Evolutionary conservation across 257 asterid genomes (phyloP), one percentile per base, ranked within the genome.

Genomic region (Dorcoceras hygrometricum): DNA sequence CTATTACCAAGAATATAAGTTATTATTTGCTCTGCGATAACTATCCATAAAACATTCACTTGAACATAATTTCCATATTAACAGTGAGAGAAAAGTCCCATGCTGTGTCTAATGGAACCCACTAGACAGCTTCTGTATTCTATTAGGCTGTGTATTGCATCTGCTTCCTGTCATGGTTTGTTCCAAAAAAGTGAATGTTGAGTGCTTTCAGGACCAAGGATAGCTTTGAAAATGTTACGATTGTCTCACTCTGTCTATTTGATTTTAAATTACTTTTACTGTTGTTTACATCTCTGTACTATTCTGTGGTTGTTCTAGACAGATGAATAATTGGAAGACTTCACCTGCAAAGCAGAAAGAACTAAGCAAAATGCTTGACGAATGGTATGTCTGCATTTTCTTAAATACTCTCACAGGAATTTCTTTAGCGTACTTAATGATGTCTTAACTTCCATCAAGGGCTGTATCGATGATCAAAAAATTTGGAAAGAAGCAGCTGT

Each of bases 321-420:
- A 93, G 86, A 86, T 88, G 99, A 80, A 88, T 84, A 93, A 77
- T 71, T 93, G 99, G 99, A 90, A 93, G 73, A 90, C 97, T 66
- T 90, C 97, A 72, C 80, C 95, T 59, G 81, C 87, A 63, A 93
- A 93, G 82, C 97, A 85, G 78, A 80, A 72, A 72, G 95, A 85
- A 72, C 82, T 93, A 65, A 84, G 87, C 92, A 82, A 80, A 79
- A 86, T 93, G 97, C 89, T 93, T 75, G 99, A 90, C 75, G 97
- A 93, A 81, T 93, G 99, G 99, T 93, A 88, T 56, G 69, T 77
- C 55, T 79, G 55, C 57, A 75, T 71, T 76, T 62, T 48, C 48
- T 32, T 73, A 43, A 16, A 64, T 59, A 46, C 76, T 67, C 22
- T 66, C 60, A 60, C 58, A 39, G 72, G 68, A 66, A 56, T 67